Base-by-base conservation (phyloP, 352 stramenopile genomes). In the Pythium monospermum region DNA sequence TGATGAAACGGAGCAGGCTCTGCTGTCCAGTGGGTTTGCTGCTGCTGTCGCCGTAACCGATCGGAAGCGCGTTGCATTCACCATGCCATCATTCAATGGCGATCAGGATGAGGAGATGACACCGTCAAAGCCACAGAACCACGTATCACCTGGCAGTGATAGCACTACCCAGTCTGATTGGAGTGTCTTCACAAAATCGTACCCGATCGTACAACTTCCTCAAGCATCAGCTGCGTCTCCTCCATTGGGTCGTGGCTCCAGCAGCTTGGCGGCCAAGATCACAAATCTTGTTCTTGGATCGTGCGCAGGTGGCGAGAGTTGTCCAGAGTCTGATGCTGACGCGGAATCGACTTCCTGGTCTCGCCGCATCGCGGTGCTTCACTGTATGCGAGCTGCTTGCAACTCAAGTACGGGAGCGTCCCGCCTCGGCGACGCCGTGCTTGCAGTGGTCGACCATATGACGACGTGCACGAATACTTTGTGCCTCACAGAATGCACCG, bases 371-470 rank as follows among this genome's bases (percentile, higher is more conserved):
- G 69, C 70, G 2, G 37, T 87, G 21, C 45, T 87, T 37, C 79
- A 86, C 42, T 78, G 66, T 35, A 40, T 79, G 18, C 54, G 60
- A 1, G 51, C 62, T 6, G 70, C 59, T 2, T 83, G 72, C 52
- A 73, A 73, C 38, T 86, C 73, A 2, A 66, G 48, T 19, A 43
- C 57, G 26, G 68, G 61, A n/a, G 59, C 66, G 22, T 41, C 54
- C 30, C 46, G 72, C 42, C 57, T 87, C 11, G 79, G 66, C 3
- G 59, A 66, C 7, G 51, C 59, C 2, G 50, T 90, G 6, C 41
- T 83, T 23, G 25, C 66, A 19, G 42, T 90, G 22, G 31, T 85
- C 18, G 57, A 54, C 3, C 79, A 90, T 43, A 43, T 84, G 2
- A 38, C 61, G 1, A 61, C 19, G 1, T 87, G 76, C 19, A 26